Evolutionary conservation across 139 green algal species (phyloP).

Genomic region (Coccomyxa sp.): DNA sequence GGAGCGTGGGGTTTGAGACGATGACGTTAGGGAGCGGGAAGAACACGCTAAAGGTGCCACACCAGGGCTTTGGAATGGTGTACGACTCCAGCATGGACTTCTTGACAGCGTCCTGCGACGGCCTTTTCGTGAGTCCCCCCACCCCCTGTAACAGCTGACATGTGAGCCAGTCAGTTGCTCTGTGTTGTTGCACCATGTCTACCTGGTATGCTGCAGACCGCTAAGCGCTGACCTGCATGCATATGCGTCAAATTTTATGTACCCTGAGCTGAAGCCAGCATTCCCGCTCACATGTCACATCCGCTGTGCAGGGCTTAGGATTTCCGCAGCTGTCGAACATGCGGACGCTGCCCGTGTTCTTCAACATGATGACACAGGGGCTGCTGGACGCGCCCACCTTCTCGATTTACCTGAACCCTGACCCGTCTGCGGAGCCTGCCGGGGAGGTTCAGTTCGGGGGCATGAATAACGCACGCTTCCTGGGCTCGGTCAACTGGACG

Average conservation of each 20-base stretch:
- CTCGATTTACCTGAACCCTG: not conserved
- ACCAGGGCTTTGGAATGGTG: slow-evolving; percentile 11
- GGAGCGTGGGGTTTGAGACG: not conserved
- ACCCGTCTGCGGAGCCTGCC: not conserved
- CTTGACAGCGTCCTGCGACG: slow-evolving; percentile 8
- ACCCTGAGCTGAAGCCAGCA: too few relatives aligned
- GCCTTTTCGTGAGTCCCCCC: slow-evolving; percentile 7
- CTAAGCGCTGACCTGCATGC: too few relatives aligned
- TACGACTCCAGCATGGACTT: slow-evolving; percentile 7
- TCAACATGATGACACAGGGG: slow-evolving; percentile 14
- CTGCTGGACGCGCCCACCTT: slow-evolving; percentile 6
- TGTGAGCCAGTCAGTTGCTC: not conserved
- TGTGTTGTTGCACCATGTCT: too few relatives aligned
- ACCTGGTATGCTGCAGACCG: too few relatives aligned
- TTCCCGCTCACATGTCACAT: not conserved
- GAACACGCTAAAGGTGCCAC: not conserved
- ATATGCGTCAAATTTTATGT: too few relatives aligned
- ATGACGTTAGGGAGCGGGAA: not conserved
- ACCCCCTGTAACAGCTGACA: not conserved
- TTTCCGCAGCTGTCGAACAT: slow-evolving; percentile 10
- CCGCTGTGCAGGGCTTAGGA: not conserved
- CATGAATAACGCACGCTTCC: not conserved
- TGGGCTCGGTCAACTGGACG: not conserved
- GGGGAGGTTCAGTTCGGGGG: slow-evolving; percentile 2
- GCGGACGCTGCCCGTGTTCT: slow-evolving; percentile 5